Evolutionary conservation across 176 grass and related monocot species (phyloP), one percentile per base, ranked within the genome.

Genomic region (Puya raimondii): DNA sequence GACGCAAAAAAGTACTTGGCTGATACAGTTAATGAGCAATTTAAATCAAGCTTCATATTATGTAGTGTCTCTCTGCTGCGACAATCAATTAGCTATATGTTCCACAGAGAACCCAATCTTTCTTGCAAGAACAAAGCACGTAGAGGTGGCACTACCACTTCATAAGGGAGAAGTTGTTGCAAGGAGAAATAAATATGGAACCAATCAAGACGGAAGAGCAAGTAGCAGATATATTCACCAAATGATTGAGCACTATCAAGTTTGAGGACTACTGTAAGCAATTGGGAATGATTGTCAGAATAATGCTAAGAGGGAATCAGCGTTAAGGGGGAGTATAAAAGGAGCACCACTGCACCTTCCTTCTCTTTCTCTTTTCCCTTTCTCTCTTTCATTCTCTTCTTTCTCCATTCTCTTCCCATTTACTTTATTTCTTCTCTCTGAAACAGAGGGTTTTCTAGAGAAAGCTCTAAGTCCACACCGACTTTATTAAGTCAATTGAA

Each of bases 31-130:
- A 3, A 33, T 33, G 3, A 33, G 4, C 3, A 12, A 72, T 11
- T 12, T 63, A 53, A 29, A 57, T 12, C 48, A 77, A 12, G 23
- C 74, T 12, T 12, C 16, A 14, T 1, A 69, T 53, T 14, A 68
- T 51, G 1, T 1, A 69, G 22, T 69, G 1, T 15, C 3, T 47
- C 49, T 78, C 15, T 18, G 17, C 18, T 78, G 65, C 47, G 64
- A 70, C 11, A 78, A 78, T 18, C 2, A 47, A 14, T 70, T 10
- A 42, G 47, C 15, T 11, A 58, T 69, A 48, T 49, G 65, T 14
- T 48, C 70, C 0, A 48, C 25, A 4, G 3, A 78, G 23, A 78
- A 78, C 70, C 23, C 13, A 14, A 23, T 78, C 3, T 78, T 78
- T 14, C 12, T 16, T 56, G 12, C 53, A 56, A 56, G 53, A 56